A percentile compares a stretch with the other conserved stretches of the same genome.
Evolutionary conservation across 2,329 filamentous ascomycete species (phyloP).

Genomic region (Exophiala viscosa): DNA sequence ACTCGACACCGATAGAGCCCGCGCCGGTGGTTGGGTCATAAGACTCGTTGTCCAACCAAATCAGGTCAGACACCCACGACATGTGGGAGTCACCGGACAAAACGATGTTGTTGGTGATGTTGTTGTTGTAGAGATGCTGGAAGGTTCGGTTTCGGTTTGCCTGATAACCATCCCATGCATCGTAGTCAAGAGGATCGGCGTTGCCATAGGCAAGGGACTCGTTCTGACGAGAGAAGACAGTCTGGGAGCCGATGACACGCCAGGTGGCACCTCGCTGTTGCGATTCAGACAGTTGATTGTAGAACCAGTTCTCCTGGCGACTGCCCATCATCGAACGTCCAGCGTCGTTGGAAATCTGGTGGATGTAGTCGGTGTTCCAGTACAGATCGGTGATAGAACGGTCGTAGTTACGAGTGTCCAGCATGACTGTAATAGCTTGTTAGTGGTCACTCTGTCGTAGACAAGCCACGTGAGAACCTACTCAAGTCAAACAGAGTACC

Average conservation of each 20-base stretch:
- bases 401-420: constrained; percentile 68
- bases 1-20: constrained; percentile 59
- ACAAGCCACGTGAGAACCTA: no score
- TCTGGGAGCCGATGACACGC: constrained; percentile 69
- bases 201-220: constrained; percentile 44
- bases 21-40: constrained; percentile 54
- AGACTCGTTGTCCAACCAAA: constrained; percentile 53
- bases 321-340: constrained; percentile 67
- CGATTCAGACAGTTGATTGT: constrained; percentile 55
- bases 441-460: no score
- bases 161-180: constrained; percentile 64
- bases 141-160: constrained; percentile 70
- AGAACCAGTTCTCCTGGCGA: constrained; percentile 73
- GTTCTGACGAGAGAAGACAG: constrained; percentile 61
- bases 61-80: constrained; percentile 60
- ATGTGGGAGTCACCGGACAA: constrained; percentile 68
- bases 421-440: no score
- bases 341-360: constrained; percentile 62
- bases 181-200: constrained; percentile 49
- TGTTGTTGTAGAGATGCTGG: constrained; percentile 61
- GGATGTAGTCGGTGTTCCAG: constrained; percentile 61
- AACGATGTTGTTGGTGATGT: constrained; percentile 70
- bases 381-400: constrained; percentile 59
- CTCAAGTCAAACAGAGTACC: constrained; percentile 63
- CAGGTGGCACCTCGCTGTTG: constrained; percentile 64